These are phyloP conservation scores for Ceratocystis lukuohia DNA, from an alignment of 2,329 filamentous ascomycete genomes.

Conservation along the genomic window DNA sequence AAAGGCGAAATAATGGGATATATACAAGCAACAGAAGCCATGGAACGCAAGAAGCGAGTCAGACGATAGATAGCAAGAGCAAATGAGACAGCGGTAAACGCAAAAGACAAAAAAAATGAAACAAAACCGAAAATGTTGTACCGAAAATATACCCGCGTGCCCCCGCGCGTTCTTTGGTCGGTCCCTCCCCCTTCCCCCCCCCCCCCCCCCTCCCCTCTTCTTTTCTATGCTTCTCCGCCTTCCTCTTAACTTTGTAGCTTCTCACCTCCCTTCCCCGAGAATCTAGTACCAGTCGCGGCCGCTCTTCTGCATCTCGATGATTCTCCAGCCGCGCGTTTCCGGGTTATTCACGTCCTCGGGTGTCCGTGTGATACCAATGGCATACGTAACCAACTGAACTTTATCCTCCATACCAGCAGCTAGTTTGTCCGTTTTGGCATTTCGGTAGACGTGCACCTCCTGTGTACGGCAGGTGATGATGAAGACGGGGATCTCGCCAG, in stretches of 20 bases:
- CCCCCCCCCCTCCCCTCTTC: not conserved
- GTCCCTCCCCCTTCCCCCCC: not conserved
- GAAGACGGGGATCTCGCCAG: constrained; percentile 84
- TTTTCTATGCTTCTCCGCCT: not conserved
- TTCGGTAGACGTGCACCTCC: constrained; percentile 93
- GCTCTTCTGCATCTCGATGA: constrained; percentile 98
- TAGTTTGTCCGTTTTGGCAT: constrained; percentile 76
- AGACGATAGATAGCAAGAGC: not conserved
- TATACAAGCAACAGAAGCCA: not conserved
- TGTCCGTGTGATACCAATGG: constrained; percentile 86
- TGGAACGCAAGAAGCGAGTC: not conserved
- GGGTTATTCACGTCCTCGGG: constrained; percentile 94
- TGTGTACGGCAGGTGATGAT: constrained; percentile 94
- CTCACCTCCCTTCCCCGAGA: not conserved
- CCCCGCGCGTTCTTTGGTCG: not conserved
- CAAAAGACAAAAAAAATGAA: constrained; percentile 7
- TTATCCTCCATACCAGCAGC: constrained; percentile 98
- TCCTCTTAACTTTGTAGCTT: not conserved
- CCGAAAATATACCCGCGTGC: constrained; percentile 13
- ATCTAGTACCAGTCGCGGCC: constrained; percentile 65
- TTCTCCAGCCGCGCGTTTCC: constrained; percentile 88
- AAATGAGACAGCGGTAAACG: not conserved
- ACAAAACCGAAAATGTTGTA: constrained; percentile 14
- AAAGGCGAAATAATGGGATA: not conserved
- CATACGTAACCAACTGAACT: constrained; percentile 95